These are phyloP conservation scores for Nemania sp. DNA, from an alignment of 2,329 filamentous ascomycete species.

Conservation along the genomic window DNA sequence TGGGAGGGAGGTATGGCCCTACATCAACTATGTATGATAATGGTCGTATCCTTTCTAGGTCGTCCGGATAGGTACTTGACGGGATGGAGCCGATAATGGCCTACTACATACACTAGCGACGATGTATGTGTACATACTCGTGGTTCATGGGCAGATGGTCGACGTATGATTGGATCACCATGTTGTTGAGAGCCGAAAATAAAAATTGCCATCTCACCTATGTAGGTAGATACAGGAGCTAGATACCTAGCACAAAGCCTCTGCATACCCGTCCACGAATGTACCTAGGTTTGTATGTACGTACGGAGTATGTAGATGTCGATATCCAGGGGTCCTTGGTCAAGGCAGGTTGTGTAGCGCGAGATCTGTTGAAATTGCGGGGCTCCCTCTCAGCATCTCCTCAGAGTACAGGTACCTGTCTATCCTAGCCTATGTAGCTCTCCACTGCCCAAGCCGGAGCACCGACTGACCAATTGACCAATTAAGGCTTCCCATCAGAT, in stretches of 20 bases:
- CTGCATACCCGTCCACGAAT: background rate
- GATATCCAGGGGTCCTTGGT: too few species aligned
- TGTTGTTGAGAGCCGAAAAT: conserved; percentile 7
- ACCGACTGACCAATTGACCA: conserved; percentile 38
- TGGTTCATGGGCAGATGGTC: background rate
- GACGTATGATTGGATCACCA: background rate
- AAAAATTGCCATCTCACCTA: background rate
- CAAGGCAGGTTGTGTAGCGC: too few species aligned
- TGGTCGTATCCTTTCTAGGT: too few species aligned
- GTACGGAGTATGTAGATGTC: too few species aligned
- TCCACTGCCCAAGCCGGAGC: background rate
- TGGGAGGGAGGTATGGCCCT: too few species aligned
- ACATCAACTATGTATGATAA: too few species aligned
- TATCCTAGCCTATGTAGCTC: too few species aligned
- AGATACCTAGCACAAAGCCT: background rate
- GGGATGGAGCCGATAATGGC: background rate
- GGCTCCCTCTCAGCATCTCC: background rate
- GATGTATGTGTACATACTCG: background rate
- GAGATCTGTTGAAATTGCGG: background rate
- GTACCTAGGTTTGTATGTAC: background rate
- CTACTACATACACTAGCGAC: too few species aligned
- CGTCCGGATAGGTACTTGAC: background rate
- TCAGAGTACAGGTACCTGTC: background rate
- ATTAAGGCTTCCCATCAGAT: conserved; percentile 20
- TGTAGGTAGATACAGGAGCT: too few species aligned